These are phyloP conservation scores for Centrapalus pauciflorus DNA, from an alignment of 129 eudicot species.

Conservation along the genomic window DNA sequence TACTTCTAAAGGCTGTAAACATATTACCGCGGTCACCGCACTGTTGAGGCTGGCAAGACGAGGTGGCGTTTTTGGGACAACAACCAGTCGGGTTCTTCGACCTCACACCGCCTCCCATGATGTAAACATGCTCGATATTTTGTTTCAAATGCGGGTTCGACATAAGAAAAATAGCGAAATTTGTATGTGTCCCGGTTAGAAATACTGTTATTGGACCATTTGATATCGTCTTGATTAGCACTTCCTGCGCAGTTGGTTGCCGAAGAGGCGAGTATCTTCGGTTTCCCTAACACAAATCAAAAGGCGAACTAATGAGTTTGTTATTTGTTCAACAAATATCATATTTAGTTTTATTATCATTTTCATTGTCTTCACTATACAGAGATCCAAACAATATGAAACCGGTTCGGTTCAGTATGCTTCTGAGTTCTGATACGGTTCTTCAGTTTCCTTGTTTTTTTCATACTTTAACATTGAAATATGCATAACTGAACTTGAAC, in stretches of 20 bases:
- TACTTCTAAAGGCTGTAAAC: conserved; percentile 54
- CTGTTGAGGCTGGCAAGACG: conserved; percentile 54
- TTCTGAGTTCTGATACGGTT: too few relatives aligned
- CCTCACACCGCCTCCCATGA: conserved; percentile 93
- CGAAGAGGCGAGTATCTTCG: conserved; percentile 57
- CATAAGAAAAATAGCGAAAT: conserved; percentile 64
- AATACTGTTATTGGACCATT: conserved; percentile 55
- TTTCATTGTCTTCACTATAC: too few relatives aligned
- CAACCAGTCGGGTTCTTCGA: conserved; percentile 71
- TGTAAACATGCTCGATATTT: conserved; percentile 64
- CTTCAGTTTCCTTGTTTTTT: too few relatives aligned
- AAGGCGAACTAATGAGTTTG: too few relatives aligned
- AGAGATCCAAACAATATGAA: too few relatives aligned
- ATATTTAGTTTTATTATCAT: too few relatives aligned
- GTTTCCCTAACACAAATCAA: conserved; percentile 33
- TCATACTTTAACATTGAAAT: too few relatives aligned
- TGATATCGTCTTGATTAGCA: conserved; percentile 61
- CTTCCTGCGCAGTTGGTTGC: conserved; percentile 72
- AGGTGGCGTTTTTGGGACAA: conserved; percentile 43
- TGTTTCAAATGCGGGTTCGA: conserved; percentile 67
- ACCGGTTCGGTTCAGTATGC: too few relatives aligned
- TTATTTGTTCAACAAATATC: too few relatives aligned
- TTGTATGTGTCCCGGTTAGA: conserved; percentile 56
- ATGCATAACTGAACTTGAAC: too few relatives aligned
- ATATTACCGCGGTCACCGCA: conserved; percentile 78